Evolutionary conservation across 371 early-diverging fungal genomes (phyloP).

Genomic region (Zopfochytrium polystomum): DNA sequence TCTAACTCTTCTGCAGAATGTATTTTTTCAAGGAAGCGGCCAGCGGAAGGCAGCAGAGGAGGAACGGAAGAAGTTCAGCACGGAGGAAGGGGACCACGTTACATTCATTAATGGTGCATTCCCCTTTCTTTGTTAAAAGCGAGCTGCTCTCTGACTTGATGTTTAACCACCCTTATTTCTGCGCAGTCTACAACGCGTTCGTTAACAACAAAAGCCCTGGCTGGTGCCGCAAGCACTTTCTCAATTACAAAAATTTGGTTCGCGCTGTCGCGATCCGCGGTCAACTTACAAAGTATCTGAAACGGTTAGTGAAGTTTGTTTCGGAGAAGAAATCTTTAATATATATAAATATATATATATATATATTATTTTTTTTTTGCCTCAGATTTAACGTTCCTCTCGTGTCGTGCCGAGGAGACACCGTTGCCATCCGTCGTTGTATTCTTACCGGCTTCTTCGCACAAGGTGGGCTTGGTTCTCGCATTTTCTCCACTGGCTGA

Average conservation of each 20-base stretch:
- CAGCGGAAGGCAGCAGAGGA: slow-evolving; percentile 50
- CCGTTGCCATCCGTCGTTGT: slow-evolving; percentile 62
- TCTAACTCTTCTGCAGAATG: slow-evolving; percentile 37
- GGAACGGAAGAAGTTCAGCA: slow-evolving; percentile 70
- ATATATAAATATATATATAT: background rate
- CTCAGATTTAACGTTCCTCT: slow-evolving; percentile 14
- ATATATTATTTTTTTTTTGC: background rate
- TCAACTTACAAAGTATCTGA: slow-evolving; percentile 66
- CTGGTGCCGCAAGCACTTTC: slow-evolving; percentile 72
- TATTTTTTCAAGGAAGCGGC: slow-evolving; percentile 60
- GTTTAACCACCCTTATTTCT: background rate
- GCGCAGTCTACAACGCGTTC: slow-evolving; percentile 72
- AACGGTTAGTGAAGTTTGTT: slow-evolving; percentile 41
- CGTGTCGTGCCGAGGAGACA: slow-evolving; percentile 37
- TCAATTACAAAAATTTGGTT: slow-evolving; percentile 70
- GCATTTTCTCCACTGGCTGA: background rate
- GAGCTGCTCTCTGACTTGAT: no score
- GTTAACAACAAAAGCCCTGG: slow-evolving; percentile 58
- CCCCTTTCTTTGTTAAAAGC: slow-evolving; percentile 8
- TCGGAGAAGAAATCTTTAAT: background rate
- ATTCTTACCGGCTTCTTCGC: slow-evolving; percentile 73
- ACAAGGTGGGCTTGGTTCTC: slow-evolving; percentile 33
- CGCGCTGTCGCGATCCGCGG: slow-evolving; percentile 67
- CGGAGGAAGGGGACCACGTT: slow-evolving; percentile 64
- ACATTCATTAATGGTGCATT: slow-evolving; percentile 63